Percentiles rank a stretch among this genome's conserved stretches.
Conservation (phyloP, 1,284 basidiomycete genomes). For the Rhodotorula sp. region DNA sequence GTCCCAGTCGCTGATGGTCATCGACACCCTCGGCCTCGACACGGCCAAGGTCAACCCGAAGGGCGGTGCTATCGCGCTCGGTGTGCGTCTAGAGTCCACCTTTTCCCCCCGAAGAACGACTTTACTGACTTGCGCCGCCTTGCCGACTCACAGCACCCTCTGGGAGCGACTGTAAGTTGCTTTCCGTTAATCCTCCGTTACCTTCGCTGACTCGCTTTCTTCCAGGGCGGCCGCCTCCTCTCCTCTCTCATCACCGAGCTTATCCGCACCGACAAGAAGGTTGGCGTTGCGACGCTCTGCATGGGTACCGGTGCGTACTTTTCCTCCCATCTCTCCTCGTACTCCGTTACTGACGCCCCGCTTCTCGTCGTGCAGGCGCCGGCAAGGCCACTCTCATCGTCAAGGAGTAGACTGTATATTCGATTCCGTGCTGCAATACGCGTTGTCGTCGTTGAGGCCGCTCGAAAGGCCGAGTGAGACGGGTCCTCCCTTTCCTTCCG, state of each 20-base stretch:
- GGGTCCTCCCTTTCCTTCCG: no score
- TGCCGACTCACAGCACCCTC: conserved; percentile 45
- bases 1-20: conserved; percentile 50
- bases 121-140: neutral
- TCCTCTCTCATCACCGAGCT: conserved; percentile 50
- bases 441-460: neutral
- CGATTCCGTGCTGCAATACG: neutral
- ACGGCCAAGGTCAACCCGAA: conserved; percentile 50
- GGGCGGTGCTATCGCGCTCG: conserved; percentile 52
- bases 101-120: no score
- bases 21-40: conserved; percentile 48
- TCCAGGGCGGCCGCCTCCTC: conserved; percentile 48
- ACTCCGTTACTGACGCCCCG: neutral
- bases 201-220: neutral
- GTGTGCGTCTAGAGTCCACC: conserved; percentile 23
- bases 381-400: conserved; percentile 17
- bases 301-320: conserved; percentile 47
- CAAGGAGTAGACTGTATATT: neutral
- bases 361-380: neutral
- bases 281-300: conserved; percentile 49
- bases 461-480: neutral
- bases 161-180: conserved; percentile 46
- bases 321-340: neutral
- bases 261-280: conserved; percentile 48
- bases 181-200: neutral